These are phyloP conservation scores for Fusarium stilboides DNA, from an alignment of 2,329 filamentous ascomycete genomes.

Conservation along the genomic window DNA sequence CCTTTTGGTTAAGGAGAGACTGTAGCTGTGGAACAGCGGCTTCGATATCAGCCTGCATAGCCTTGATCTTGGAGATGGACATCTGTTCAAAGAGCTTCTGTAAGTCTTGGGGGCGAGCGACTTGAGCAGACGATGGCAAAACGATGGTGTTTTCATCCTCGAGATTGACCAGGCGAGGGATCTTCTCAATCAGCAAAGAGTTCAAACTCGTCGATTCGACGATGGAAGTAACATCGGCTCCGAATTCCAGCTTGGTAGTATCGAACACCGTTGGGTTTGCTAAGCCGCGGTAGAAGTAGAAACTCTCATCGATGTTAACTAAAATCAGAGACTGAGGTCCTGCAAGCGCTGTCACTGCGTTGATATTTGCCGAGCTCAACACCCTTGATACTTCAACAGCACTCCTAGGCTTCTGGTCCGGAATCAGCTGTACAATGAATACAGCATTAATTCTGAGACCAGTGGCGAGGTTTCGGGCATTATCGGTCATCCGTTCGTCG, in stretches of 20 bases:
- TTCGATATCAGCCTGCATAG: slow-evolving; percentile 14
- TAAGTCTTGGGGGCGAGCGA: neutral
- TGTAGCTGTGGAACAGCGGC: slow-evolving; percentile 20
- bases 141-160: slow-evolving; percentile 3
- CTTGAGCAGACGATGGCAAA: slow-evolving; percentile 6
- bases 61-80: slow-evolving; percentile 4
- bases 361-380: slow-evolving; percentile 10
- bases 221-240: neutral
- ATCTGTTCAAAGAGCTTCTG: slow-evolving; percentile 2
- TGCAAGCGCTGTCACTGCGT: slow-evolving; percentile 12
- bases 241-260: slow-evolving; percentile 11
- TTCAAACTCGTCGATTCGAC: neutral
- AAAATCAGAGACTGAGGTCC: slow-evolving; percentile 26
- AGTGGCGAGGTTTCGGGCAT: slow-evolving; percentile 21
- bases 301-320: neutral
- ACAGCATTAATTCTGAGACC: slow-evolving; percentile 5
- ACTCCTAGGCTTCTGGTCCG: neutral
- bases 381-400: neutral
- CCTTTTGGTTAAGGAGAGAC: slow-evolving; percentile 5
- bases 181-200: neutral
- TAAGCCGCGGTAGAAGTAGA: slow-evolving; percentile 23
- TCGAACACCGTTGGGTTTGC: slow-evolving; percentile 1
- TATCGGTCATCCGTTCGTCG: slow-evolving; percentile 22
- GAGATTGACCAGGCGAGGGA: slow-evolving; percentile 3
- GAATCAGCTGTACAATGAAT: slow-evolving; percentile 14